These are phyloP conservation scores for Ustilago loliicola DNA, from an alignment of 1,284 basidiomycete species.

Conservation along the genomic window DNA sequence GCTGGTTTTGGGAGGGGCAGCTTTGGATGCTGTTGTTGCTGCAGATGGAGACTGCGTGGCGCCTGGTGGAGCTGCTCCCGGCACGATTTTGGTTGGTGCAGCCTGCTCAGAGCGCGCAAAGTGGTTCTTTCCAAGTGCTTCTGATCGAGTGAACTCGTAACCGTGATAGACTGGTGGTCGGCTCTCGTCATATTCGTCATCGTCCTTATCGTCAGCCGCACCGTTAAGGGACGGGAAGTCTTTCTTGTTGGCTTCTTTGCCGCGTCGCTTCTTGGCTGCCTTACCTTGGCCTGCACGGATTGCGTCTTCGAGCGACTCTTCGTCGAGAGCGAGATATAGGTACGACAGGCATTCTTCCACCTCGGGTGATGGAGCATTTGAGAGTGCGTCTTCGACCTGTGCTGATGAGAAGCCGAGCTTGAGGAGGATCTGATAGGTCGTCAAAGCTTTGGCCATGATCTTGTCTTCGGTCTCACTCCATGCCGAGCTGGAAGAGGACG, in stretches of 20 bases:
- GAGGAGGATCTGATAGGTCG: constrained; percentile 85
- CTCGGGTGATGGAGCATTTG: constrained; percentile 77
- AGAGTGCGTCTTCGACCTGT: constrained; percentile 80
- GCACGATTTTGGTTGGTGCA: constrained; percentile 10
- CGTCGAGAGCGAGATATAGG: constrained; percentile 65
- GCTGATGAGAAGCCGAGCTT: constrained; percentile 84
- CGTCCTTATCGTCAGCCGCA: constrained; percentile 25
- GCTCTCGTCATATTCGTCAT: constrained; percentile 58
- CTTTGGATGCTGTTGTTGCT: neutral
- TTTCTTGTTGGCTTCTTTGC: constrained; percentile 20
- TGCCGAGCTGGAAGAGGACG: constrained; percentile 24
- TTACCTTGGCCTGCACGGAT: constrained; percentile 70
- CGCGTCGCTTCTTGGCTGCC: constrained; percentile 60
- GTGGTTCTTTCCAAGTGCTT: constrained; percentile 39
- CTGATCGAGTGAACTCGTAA: constrained; percentile 53
- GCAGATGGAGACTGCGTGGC: constrained; percentile 1
- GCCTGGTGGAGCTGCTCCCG: constrained; percentile 28
- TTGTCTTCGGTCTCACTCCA: constrained; percentile 72
- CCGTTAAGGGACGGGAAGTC: constrained; percentile 26
- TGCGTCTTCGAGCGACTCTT: constrained; percentile 78
- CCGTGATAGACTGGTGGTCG: constrained; percentile 52
- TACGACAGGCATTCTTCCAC: constrained; percentile 85
- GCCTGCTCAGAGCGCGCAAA: constrained; percentile 29
- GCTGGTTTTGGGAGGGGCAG: neutral
- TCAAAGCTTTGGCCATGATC: constrained; percentile 78